Evolutionary conservation across 1,139 yeast species (phyloP).

Genomic region (Debaryomycetaceae sp.): DNA sequence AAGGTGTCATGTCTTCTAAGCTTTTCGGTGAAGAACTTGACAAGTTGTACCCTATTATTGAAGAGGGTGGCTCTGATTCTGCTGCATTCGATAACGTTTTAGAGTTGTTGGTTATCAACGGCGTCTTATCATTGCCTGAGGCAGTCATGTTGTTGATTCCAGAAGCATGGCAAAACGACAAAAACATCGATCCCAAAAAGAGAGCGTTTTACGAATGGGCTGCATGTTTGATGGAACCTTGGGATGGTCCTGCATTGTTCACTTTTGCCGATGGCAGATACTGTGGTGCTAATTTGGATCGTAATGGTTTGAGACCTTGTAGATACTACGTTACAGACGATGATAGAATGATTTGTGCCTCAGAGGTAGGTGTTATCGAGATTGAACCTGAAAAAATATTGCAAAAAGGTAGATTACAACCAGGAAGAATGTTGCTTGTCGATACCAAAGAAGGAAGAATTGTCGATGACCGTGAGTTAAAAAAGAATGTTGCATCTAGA

Average conservation of each 20-base stretch:
- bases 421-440: slow-evolving; percentile 94
- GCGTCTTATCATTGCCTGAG: slow-evolving; percentile 89
- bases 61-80: slow-evolving; percentile 99
- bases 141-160: slow-evolving; percentile 97
- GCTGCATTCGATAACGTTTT: slow-evolving; percentile 96
- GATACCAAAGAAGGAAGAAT: slow-evolving; percentile 91
- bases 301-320: slow-evolving; percentile 98
- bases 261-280: slow-evolving; percentile 96
- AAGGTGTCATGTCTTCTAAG: slow-evolving; percentile 88
- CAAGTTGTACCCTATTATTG: slow-evolving; percentile 88
- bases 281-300: slow-evolving; percentile 96
- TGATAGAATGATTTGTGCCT: slow-evolving; percentile 94
- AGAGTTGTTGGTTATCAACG: slow-evolving; percentile 87
- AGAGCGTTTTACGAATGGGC: slow-evolving; percentile 99
- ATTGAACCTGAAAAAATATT: slow-evolving; percentile 79
- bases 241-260: slow-evolving; percentile 99
- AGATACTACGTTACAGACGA: slow-evolving; percentile 94
- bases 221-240: slow-evolving; percentile 97
- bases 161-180: slow-evolving; percentile 95
- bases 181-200: slow-evolving; percentile 81
- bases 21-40: slow-evolving; percentile 91
- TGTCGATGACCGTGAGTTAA: slow-evolving; percentile 89
- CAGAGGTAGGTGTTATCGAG: slow-evolving; percentile 96
- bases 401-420: slow-evolving; percentile 91
- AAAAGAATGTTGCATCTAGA: slow-evolving; percentile 74